These are phyloP conservation scores for Alternaria brassicicola DNA, from an alignment of 2,329 filamentous ascomycete species.

Conservation along the genomic window DNA sequence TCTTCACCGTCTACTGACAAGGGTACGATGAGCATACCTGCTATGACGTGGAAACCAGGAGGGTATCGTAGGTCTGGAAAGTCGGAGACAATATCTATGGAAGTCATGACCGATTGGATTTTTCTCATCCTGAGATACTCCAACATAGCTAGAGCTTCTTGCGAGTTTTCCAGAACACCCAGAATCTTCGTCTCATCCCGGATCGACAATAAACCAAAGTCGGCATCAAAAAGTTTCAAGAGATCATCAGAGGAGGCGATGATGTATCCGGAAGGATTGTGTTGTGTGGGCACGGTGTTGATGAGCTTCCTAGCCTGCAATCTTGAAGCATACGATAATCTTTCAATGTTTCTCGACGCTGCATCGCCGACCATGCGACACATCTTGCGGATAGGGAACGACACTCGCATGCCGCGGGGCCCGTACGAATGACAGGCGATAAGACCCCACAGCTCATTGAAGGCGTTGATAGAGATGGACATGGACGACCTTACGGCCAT, in stretches of 20 bases:
- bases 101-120: constrained; percentile 76
- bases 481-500: constrained; percentile 94
- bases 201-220: constrained; percentile 85
- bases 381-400: constrained; percentile 91
- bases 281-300: constrained; percentile 79
- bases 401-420: constrained; percentile 79
- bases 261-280: constrained; percentile 87
- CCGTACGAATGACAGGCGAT: constrained; percentile 88
- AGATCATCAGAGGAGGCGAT: constrained; percentile 87
- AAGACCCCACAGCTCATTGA: constrained; percentile 83
- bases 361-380: constrained; percentile 86
- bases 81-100: constrained; percentile 75
- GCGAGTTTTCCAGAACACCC: constrained; percentile 74
- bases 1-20: constrained; percentile 76
- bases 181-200: constrained; percentile 87
- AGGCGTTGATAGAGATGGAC: constrained; percentile 91
- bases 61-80: constrained; percentile 82
- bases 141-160: constrained; percentile 82
- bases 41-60: constrained; percentile 78
- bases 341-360: constrained; percentile 84
- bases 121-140: constrained; percentile 81
- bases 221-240: constrained; percentile 81
- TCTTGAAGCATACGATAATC: constrained; percentile 82
- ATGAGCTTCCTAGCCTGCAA: constrained; percentile 87
- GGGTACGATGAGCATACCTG: constrained; percentile 81